Evolutionary conservation across 1,284 basidiomycete genomes (phyloP), one percentile per base, ranked within the genome.

Genomic region (Cutaneotrichosporon spelunceum): DNA sequence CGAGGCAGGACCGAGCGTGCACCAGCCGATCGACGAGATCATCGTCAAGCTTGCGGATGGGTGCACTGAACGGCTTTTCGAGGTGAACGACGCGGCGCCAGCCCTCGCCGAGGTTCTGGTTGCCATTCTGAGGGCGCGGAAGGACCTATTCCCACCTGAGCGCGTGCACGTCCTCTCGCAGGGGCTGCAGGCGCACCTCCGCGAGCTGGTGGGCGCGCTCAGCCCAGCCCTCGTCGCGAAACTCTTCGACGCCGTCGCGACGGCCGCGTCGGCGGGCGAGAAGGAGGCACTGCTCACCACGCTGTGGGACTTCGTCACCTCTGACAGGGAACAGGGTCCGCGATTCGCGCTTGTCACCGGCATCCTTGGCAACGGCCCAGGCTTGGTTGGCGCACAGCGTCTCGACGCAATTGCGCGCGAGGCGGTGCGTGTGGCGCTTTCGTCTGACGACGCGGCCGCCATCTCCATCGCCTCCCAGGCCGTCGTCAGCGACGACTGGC

Each of bases 371-470:
- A 39, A 57, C 1, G 44, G 48, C 2, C 27, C 61, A 1, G 39
- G 61, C 4, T 56, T 77, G 2, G 30, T 72, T 5, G 44, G 48
- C 16, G 53, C 63, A 2, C 65, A 67, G 10, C 60, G 65, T 4
- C 57, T 76, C 3, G 74, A 76, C 52, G 11, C 39, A 5, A 61
- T 74, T 42, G 70, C 68, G 8, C 63, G 59, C 6, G 72, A 76
- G 55, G 72, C 74, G 0, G 61, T 69, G 7, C 68, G 73, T 9
- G 24, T 66, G 2, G 73, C 75, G 8, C 62, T 78, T 0, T 29
- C 61, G 0, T 36, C 56, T 5, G 61, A 66, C 39, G 50, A 65
- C 16, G 53, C 60, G 0, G 62, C 64, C 1, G 59, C 59, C 0
- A 62, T 68, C 2, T 61, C 66, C 16, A 68, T 70, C 26, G 64